Conservation (phyloP, 2,329 filamentous ascomycete genomes). For the Talaromyces marneffei region DNA sequence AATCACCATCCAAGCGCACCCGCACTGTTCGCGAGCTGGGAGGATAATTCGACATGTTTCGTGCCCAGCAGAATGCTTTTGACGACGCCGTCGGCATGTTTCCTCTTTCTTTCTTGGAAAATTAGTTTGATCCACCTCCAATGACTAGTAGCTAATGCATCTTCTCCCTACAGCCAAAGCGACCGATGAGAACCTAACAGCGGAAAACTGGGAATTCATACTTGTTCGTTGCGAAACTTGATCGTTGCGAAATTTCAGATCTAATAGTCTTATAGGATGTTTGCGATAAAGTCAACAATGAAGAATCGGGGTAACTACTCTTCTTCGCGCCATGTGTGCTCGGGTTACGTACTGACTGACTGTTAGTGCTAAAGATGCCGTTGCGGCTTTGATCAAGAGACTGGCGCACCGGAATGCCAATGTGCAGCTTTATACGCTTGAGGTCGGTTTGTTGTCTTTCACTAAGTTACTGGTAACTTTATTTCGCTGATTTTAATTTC, state of each 20-base stretch:
- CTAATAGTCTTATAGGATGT: constrained; percentile 46
- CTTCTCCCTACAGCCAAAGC: constrained; percentile 57
- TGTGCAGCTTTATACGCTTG: constrained; percentile 89
- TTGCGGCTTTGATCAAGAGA: constrained; percentile 84
- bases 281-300: constrained; percentile 52
- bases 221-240: constrained; percentile 44
- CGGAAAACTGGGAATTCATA: constrained; percentile 70
- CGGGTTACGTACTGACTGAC: constrained; percentile 9
- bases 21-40: background rate
- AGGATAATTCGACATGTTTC: constrained; percentile 45
- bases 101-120: background rate
- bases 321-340: constrained; percentile 14
- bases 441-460: constrained; percentile 47
- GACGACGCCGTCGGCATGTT: constrained; percentile 63
- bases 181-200: constrained; percentile 95
- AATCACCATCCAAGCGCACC: background rate
- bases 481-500: constrained; percentile 7
- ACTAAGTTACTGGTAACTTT: too few species aligned
- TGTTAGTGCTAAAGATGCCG: constrained; percentile 67
- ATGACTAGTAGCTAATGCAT: background rate
- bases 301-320: constrained; percentile 42
- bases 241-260: background rate
- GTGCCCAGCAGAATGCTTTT: constrained; percentile 61
- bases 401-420: constrained; percentile 92
- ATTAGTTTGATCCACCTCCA: background rate